Evolutionary conservation across 495 filamentous ascomycete genomes (phyloP), one percentile per base, ranked within the genome.

Genomic region (Melanomma pulvis-pyrius): DNA sequence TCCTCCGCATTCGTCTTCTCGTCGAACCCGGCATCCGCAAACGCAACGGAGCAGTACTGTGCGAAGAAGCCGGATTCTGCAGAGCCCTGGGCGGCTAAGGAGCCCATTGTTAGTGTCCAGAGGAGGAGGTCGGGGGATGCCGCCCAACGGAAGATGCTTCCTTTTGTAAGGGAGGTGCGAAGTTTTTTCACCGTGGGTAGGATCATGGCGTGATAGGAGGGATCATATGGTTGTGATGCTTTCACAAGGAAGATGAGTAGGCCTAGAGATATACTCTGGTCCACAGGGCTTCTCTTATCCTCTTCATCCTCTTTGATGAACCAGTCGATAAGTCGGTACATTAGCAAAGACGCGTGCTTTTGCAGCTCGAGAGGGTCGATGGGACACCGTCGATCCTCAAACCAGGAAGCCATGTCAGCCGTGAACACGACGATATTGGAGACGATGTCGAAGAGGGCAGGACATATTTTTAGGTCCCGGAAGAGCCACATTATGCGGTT

Each of bases 311-410:
- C 46, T 34, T 61, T 52, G 48, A 21, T 65, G 21, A 64, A 67
- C 63, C 63, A 71, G 58, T 61, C 61, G 28, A 71, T 64, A 1
- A 71, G 57, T 25, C 68, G 34, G 32, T 69, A 65, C 32, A 65
- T 41, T 47, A 73, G 55, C 17, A 71, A 50, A 22, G 15, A 53
- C 2, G 24, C 60, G 26, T 71, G 71, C 24, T 71, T 73, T 25
- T 73, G 71, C 6, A 71, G 57, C 17, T 68, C 71, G 25, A 71
- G 30, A 0, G 71, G 71, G 19, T 73, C 68, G 22, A 73, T n/a
- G 25, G 65, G 68, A 22, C 46, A 61, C 44, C 44, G 51, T 12
- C 36, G 56, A 22, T 73, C 68, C 9, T 69, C 58, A 24, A 65
- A 63, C 56, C 49, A 71, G 30, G 49, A 39, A 3, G 36, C 24